Evolutionary conservation across 2,329 filamentous ascomycete genomes (phyloP), one percentile per base, ranked within the genome.

Genomic region (Phyllosticta citrichinensis): DNA sequence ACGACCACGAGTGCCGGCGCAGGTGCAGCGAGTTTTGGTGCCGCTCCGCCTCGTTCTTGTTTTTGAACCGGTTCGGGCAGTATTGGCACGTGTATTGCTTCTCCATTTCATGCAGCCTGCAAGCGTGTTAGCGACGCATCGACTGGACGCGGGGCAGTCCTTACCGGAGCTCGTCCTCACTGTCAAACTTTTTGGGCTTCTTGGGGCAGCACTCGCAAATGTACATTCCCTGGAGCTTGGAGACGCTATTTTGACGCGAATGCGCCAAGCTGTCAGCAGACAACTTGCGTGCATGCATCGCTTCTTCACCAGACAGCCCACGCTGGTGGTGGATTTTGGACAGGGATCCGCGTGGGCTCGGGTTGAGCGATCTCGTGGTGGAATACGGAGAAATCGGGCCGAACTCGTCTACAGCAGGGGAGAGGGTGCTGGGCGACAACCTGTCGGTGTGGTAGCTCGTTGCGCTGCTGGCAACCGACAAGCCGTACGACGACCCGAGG

Each of bases 131-230:
- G 14, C 55, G 14, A 57, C 19, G 14, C 33, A 40, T 14, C 14
- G 12, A 12, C 14, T 3, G 3, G 11, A 33, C 11, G 33, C 33
- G 10, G 33, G 33, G 33, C 33, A 14, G 20, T 17, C 35, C 86
- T 76, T 84, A 96, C 92, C 85, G 85, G 61, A 97, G 79, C 66
- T 96, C 90, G 65, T 93, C 88, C 64, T 85, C 81, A 4, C 85
- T 89, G 66, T 95, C 90, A 69, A 97, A 97, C 70, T 95, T 96
- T 75, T 95, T 96, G 1, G 92, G 92, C 75, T 97, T 97, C 75
- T 97, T 97, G 0, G 91, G 92, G 75, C 92, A 97, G 73, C 93
- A 97, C 69, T 96, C 91, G 75, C 92, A 97, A 76, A 96, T 86
- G 68, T 80, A 86, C 33, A 83, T 72, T 20, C 83, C 83, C 56